Base-by-base conservation (phyloP, 2,329 filamentous ascomycete genomes). In the Pezicula neosporulosa region DNA sequence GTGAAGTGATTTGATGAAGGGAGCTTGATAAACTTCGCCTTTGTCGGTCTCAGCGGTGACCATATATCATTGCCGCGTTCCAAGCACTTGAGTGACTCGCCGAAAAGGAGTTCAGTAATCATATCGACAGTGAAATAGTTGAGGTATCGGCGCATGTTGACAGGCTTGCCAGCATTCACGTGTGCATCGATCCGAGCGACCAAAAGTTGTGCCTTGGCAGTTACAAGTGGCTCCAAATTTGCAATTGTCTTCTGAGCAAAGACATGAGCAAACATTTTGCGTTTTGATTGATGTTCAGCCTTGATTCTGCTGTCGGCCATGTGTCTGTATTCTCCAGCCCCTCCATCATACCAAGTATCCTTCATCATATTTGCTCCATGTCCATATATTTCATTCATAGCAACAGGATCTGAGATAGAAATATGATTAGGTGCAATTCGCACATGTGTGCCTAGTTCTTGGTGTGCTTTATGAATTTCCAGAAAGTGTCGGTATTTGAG, bases 41-140 rank as follows among this genome's bases (percentile, higher is more conserved):
- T 54, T 48, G 4, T 24, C n/a, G 12, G 66, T 60, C 50, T 73
- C 67, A 5, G 70, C 75, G 6, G 63, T 64, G 37, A 73, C 68
- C 10, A 67, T 58, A 67, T 58, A 51, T 79, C 76, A 48, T 72
- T 64, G 3, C 77, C 77, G 19, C 66, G 62, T 42, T 78, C 76
- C 3, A 81, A 67, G 53, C 79, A 74, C 1, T 75, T 73, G 2
- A 80, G 69, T 12, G 66, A 68, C 42, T 77, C 69, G 1, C 70
- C 73, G 1, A 80, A 66, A 3, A 77, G 77, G 59, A 81, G 80
- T 47, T 80, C 74, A 16, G 73, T 74, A 48, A 81, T 80, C 2
- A 76, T 76, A 50, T 82, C 77, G 24, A 81, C 66, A 0, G 75
- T 76, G 58, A 80, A 80, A 65, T 76, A 77, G 62, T 79, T 81